Conservation (phyloP, 495 filamentous ascomycete species). For the Lentithecium fluviatile region DNA sequence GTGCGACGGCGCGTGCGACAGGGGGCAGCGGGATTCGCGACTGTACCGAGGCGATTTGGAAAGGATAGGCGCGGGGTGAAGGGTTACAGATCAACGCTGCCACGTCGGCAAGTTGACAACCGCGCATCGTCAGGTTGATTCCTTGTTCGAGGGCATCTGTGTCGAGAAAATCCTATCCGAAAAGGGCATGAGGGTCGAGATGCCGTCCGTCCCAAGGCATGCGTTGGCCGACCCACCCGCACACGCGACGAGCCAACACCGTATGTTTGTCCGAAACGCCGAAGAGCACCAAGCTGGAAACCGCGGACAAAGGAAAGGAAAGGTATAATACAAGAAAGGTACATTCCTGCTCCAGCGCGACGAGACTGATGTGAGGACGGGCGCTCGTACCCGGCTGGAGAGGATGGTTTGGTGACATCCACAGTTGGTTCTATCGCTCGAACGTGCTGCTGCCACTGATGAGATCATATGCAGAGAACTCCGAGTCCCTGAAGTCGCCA, state of each 20-base stretch:
- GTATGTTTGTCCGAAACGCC: background rate
- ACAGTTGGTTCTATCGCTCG: slow-evolving; percentile 15
- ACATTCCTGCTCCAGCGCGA: slow-evolving; percentile 14
- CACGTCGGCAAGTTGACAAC: too few relatives aligned
- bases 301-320: slow-evolving; percentile 11
- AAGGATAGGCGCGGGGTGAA: too few relatives aligned
- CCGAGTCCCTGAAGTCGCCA: slow-evolving; percentile 25
- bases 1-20: too few relatives aligned
- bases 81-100: too few relatives aligned
- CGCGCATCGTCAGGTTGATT: too few relatives aligned
- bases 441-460: slow-evolving; percentile 27
- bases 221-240: too few relatives aligned
- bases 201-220: slow-evolving; percentile 7
- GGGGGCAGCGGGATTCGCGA: too few relatives aligned
- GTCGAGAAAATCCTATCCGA: background rate
- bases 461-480: background rate
- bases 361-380: background rate
- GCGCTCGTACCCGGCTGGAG: slow-evolving; percentile 3
- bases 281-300: background rate
- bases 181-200: slow-evolving; percentile 10
- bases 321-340: slow-evolving; percentile 26
- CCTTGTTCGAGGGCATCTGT: background rate
- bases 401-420: slow-evolving; percentile 4
- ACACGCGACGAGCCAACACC: too few relatives aligned
- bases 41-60: too few relatives aligned